Conservation (phyloP, 257 asterid genomes). For the Penstemon eatonii region DNA sequence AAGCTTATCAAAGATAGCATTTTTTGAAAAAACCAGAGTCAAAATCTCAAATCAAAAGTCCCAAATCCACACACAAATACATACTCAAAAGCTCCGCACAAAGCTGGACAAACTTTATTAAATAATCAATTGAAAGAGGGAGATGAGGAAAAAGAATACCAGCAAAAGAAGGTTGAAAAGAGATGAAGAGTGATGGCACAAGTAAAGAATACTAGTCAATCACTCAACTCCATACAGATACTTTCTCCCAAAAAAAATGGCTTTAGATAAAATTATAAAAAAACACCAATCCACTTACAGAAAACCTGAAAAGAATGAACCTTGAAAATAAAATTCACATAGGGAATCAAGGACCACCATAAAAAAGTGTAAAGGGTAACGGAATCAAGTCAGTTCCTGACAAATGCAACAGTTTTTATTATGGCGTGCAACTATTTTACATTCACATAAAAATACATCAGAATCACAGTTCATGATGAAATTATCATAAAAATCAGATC, state of each 20-base stretch:
- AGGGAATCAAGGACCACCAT: conserved; percentile 48
- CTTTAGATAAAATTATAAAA: conserved; percentile 30
- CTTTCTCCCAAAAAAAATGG: conserved; percentile 34
- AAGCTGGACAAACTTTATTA: conserved; percentile 26
- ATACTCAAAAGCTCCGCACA: conserved; percentile 25
- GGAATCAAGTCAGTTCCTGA: conserved; percentile 48
- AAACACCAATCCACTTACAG: conserved; percentile 34
- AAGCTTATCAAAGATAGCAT: not conserved
- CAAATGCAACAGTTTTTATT: conserved; percentile 41
- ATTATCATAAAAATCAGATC: conserved; percentile 34
- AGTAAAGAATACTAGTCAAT: conserved; percentile 37
- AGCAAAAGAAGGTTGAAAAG: conserved; percentile 31
- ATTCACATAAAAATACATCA: conserved; percentile 15
- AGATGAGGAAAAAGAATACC: conserved; percentile 20
- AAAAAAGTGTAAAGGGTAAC: conserved; percentile 29
- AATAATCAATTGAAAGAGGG: conserved; percentile 26
- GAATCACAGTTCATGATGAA: conserved; percentile 15
- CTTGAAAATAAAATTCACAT: conserved; percentile 35
- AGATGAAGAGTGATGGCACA: conserved; percentile 34
- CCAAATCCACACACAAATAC: conserved; percentile 10
- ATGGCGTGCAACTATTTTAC: conserved; percentile 35
- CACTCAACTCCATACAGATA: conserved; percentile 30
- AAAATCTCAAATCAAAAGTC: conserved; percentile 22
- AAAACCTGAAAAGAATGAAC: conserved; percentile 40
- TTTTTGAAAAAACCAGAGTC: conserved; percentile 1